Evolutionary conservation across 805 yeast genomes (phyloP).

Genomic region (Yarrowia deformans): DNA sequence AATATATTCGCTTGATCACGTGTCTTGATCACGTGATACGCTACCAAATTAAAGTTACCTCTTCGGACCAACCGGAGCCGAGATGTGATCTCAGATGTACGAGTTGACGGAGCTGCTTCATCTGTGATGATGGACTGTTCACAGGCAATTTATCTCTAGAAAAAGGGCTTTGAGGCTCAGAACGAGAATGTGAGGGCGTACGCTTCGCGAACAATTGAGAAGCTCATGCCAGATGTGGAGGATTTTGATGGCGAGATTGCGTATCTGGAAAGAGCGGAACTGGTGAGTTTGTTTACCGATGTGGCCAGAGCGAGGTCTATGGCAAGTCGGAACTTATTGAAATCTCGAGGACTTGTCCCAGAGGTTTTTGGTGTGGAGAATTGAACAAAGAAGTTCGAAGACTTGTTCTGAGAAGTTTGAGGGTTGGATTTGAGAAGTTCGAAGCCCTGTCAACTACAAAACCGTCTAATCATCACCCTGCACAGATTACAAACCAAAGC

Average conservation of each 20-base stretch:
- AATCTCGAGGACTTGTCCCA: no score
- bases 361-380: no score
- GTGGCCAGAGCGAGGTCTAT: background rate
- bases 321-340: no score
- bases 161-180: background rate
- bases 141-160: background rate
- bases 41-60: background rate
- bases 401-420: no score
- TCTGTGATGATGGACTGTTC: background rate
- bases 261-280: background rate
- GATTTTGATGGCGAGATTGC: background rate
- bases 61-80: constrained; percentile 2
- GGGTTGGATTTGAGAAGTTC: no score
- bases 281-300: background rate
- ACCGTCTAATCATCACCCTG: no score
- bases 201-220: background rate
- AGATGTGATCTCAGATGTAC: background rate
- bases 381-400: no score
- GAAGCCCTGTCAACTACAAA: no score
- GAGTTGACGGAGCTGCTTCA: background rate
- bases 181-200: background rate
- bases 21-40: no score
- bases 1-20: no score
- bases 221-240: background rate
- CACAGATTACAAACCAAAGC: no score